A percentile compares a stretch with the other conserved stretches of the same genome.
These are phyloP conservation scores for Aspergillus caelatus DNA, from an alignment of 2,329 filamentous ascomycete species.

Conservation along the genomic window DNA sequence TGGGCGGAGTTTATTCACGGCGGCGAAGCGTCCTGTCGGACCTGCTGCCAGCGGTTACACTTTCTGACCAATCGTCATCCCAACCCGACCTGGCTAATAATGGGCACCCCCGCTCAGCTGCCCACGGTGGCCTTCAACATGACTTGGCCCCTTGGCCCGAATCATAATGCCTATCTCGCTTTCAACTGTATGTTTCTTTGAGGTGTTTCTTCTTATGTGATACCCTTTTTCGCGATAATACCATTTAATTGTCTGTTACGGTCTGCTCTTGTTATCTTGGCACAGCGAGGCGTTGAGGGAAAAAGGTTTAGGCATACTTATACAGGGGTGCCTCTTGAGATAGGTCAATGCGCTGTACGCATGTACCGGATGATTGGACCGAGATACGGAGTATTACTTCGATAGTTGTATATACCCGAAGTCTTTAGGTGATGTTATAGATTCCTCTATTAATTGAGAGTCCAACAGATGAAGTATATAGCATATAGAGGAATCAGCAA, in stretches of 20 bases:
- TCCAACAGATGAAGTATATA: neutral
- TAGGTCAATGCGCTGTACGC: neutral
- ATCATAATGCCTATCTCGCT: conserved; percentile 10
- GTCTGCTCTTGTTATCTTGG: neutral
- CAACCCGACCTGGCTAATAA: neutral
- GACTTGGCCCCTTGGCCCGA: conserved; percentile 24
- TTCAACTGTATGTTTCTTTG: neutral
- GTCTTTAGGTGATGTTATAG: neutral
- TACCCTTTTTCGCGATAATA: conserved; percentile 3
- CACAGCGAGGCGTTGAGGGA: neutral
- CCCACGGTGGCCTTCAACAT: conserved; percentile 20
- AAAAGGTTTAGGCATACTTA: neutral
- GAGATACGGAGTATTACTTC: neutral
- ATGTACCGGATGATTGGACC: neutral
- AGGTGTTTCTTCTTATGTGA: neutral
- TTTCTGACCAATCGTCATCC: conserved; percentile 4
- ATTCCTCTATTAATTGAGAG: neutral
- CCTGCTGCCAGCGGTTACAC: conserved; percentile 22
- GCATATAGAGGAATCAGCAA: too few species aligned
- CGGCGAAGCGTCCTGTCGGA: conserved; percentile 31
- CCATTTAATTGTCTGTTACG: neutral
- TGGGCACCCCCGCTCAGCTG: neutral
- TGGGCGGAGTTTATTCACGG: conserved; percentile 33
- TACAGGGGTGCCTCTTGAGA: neutral
- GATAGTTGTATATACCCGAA: neutral